phyloP scores from a whole-genome alignment of 2,329 filamentous ascomycete genomes.

The Colletotrichum sidae region DNA sequence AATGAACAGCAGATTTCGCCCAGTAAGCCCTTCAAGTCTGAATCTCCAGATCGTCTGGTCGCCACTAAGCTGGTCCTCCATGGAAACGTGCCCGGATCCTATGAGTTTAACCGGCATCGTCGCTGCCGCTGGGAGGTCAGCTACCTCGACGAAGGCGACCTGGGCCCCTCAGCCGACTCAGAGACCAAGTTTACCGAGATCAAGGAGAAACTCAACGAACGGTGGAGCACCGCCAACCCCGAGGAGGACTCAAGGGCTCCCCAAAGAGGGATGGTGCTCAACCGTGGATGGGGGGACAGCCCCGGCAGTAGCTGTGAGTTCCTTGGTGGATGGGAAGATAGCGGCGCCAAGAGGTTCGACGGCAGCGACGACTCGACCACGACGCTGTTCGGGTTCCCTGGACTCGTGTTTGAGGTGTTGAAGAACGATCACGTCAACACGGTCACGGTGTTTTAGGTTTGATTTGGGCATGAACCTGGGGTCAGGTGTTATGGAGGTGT shows the following conservation, averaged over 20 bases:
- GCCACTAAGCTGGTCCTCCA: constrained; percentile 94
- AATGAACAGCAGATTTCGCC: constrained; percentile 39
- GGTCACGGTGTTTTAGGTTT: constrained; percentile 81
- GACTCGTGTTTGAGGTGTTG: constrained; percentile 93
- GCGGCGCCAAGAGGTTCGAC: constrained; percentile 65
- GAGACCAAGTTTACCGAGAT: constrained; percentile 84
- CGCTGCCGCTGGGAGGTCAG: constrained; percentile 87
- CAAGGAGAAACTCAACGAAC: constrained; percentile 73
- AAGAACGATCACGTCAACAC: constrained; percentile 92
- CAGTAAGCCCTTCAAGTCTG: constrained; percentile 52
- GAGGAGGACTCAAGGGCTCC: constrained; percentile 62
- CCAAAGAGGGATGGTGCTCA: constrained; percentile 85
- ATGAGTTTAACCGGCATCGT: constrained; percentile 95
- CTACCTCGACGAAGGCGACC: constrained; percentile 62
- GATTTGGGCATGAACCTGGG: constrained; percentile 22
- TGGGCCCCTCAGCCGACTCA: constrained; percentile 68
- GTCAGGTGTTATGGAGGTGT: constrained; percentile 19
- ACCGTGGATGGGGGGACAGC: constrained; percentile 91
- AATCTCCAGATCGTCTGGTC: constrained; percentile 74
- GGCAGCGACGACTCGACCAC: constrained; percentile 73
- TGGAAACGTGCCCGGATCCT: constrained; percentile 94
- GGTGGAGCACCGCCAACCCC: constrained; percentile 76
- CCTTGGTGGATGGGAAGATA: constrained; percentile 88
- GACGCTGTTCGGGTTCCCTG: constrained; percentile 92
- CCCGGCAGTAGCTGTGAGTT: constrained; percentile 91